Evolutionary conservation across 176 grass and related monocot genomes (phyloP).

Genomic region (Puccinellia tenuiflora): DNA sequence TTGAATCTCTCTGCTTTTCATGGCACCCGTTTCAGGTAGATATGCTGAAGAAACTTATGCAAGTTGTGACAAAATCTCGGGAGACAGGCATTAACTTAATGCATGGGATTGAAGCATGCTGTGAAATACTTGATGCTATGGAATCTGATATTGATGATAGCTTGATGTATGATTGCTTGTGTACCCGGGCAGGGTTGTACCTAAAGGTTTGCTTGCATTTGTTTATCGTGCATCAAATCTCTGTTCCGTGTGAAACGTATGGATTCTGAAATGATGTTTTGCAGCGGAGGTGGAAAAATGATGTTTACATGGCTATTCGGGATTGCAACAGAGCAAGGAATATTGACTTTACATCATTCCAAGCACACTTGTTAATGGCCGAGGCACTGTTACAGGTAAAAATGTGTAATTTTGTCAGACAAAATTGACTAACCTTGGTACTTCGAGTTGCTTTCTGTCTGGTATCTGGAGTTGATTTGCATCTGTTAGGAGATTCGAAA

Average conservation of each 20-base stretch:
- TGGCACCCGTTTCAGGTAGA: conserved; percentile 67
- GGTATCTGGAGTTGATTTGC: background rate
- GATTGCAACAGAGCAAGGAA: conserved; percentile 66
- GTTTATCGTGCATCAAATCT: conserved; percentile 13
- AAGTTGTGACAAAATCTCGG: conserved; percentile 51
- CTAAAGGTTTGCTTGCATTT: conserved; percentile 67
- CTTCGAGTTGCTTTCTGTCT: background rate
- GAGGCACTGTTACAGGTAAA: conserved; percentile 83
- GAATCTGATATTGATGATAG: conserved; percentile 43
- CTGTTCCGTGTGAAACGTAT: background rate
- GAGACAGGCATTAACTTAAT: conserved; percentile 45
- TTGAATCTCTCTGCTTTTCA: conserved; percentile 39
- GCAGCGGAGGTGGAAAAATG: conserved; percentile 96
- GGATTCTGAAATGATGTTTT: conserved; percentile 37
- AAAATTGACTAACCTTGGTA: background rate
- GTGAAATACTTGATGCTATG: conserved; percentile 64
- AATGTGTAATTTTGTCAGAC: background rate
- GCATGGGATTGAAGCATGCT: conserved; percentile 81
- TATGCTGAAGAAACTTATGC: conserved; percentile 64
- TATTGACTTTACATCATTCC: conserved; percentile 66
- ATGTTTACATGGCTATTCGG: conserved; percentile 89
- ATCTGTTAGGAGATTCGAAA: background rate
- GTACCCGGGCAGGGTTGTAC: conserved; percentile 73
- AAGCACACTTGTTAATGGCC: conserved; percentile 63
- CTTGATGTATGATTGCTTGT: conserved; percentile 65